Conservation (phyloP, 352 stramenopile genomes). For the Phytophthora constricta region DNA sequence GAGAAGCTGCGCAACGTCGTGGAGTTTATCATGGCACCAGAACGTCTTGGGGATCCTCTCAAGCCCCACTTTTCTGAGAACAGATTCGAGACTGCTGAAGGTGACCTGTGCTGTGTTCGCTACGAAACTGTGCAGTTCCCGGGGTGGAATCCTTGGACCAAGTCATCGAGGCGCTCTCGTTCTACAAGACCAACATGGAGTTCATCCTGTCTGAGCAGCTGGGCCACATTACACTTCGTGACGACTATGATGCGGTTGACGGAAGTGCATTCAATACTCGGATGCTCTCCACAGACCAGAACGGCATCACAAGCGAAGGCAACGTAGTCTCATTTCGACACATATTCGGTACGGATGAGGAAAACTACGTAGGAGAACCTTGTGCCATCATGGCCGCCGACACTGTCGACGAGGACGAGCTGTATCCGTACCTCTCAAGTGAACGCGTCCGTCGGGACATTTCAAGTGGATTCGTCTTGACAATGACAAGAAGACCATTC, state of each 20-base stretch:
- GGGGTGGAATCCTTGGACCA: conserved; percentile 12
- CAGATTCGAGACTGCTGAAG: conserved; percentile 9
- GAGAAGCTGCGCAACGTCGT: conserved; percentile 12
- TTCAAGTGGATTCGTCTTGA: conserved; percentile 13
- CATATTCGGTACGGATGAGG: conserved; percentile 6
- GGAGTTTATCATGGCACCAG: conserved; percentile 27
- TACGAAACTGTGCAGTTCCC: conserved; percentile 34
- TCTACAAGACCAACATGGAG: conserved; percentile 34
- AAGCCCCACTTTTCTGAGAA: conserved; percentile 20
- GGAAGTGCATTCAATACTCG: conserved; percentile 20
- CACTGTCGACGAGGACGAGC: conserved; percentile 25
- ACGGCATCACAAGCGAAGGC: conserved; percentile 19
- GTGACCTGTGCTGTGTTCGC: conserved; percentile 21
- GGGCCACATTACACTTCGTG: conserved; percentile 32
- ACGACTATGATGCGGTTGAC: conserved; percentile 27
- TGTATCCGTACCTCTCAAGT: conserved; percentile 15
- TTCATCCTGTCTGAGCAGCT: conserved; percentile 19
- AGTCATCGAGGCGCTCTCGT: conserved; percentile 31
- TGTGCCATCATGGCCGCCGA: conserved; percentile 9
- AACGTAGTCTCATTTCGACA: conserved; percentile 25
- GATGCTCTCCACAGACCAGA: conserved; percentile 5
- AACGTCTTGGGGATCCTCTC: conserved; percentile 10
- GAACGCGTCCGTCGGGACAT: conserved; percentile 19
- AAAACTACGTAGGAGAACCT: neutral
- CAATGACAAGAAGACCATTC: neutral